phyloP scores from a whole-genome alignment of 192 early-diverging fungal species.

The Diversispora eburnea region DNA sequence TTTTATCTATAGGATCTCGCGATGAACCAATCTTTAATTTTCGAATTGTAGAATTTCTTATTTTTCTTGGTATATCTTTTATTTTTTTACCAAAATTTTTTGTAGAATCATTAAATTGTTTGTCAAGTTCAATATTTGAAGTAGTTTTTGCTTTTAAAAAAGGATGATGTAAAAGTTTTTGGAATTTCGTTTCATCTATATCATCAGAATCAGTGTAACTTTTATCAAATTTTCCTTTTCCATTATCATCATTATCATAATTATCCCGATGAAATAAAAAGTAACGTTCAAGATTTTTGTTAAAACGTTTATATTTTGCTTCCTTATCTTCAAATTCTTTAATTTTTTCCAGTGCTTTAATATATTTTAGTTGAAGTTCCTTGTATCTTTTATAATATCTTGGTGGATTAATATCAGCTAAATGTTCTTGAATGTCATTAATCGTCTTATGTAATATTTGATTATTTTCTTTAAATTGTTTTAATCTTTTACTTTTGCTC shows the following conservation, averaged over 20 bases:
- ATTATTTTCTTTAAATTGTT: constrained; percentile 15
- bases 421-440: constrained; percentile 25
- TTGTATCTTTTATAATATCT: constrained; percentile 28
- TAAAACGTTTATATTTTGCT: constrained; percentile 1
- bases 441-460: constrained; percentile 21
- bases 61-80: too few relatives aligned
- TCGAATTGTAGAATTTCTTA: too few relatives aligned
- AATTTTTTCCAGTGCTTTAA: constrained; percentile 1
- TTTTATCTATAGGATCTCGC: too few relatives aligned
- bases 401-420: constrained; percentile 28
- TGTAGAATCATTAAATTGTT: too few relatives aligned
- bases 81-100: too few relatives aligned
- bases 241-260: background rate
- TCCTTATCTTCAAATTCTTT: constrained; percentile 13
- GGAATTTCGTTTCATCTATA: background rate
- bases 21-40: too few relatives aligned
- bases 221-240: background rate
- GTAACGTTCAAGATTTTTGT: constrained; percentile 10
- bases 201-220: background rate
- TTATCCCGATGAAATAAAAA: background rate
- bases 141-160: background rate
- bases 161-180: background rate
- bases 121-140: background rate
- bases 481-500: constrained; percentile 1
- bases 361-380: background rate